Base-by-base conservation (phyloP, 148 eudicot species). In the Chenopodium formosanum region DNA sequence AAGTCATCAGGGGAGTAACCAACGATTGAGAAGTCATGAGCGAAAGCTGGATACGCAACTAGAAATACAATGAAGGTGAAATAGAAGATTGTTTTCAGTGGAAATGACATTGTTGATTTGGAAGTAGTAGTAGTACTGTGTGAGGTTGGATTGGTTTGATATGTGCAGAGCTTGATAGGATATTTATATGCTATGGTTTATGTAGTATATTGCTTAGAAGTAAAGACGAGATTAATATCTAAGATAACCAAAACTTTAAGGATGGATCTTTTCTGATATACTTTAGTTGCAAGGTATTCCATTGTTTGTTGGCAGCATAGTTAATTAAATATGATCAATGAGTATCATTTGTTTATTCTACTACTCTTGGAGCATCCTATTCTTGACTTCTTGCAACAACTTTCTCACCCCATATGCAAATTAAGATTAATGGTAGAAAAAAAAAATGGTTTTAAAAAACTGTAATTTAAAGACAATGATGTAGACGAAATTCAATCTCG, bases 1-100 rank as follows among this genome's bases (percentile, higher is more conserved):
- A 85, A 82, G 60, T 85, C 87, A 62, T 79, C 70, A 0, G 84
- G 85, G 9, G 87, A 82, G 75, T 85, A 85, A 27, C 85, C 80
- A 68, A 85, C 48, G 62, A 85, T 85, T 52, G 87, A 85, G 79
- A 82, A 85, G 46, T 85, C 87, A 40, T 37, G 87, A 70, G 80
- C 80, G n/a, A 66, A 47, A 60, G 79, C 82, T 47, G 70, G 74
- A 75, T 85, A 75, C 4, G 77, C 62, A 11, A 50, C 73, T 20
- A 79, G 23, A 62, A 79, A 37, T 25, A 75, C 72, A 16, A 76
- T 29, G 29, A 75, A 79, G 77, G 77, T 70, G 70, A 74, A 79
- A 58, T 23, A 70, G 23, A 47, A 70, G 34, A 84, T 60, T 25
- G 27, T 80, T 37, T 47, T 40, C 8, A 74, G 29, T 32, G 85